Evolutionary conservation across 306 rosid species (phyloP).

Genomic region (Cicer chorassanicum): DNA sequence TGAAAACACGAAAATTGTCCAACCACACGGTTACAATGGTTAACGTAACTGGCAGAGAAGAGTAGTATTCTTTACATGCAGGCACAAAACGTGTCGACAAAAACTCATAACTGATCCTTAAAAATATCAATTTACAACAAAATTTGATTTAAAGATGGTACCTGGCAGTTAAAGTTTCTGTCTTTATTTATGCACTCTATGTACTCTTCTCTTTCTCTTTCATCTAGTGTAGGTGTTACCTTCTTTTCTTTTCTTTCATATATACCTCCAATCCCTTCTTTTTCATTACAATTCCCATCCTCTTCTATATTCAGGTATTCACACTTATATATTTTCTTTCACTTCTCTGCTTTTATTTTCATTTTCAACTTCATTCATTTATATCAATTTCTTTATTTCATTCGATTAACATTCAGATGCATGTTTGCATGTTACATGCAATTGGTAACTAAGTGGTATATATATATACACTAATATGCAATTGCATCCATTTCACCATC

Average conservation of each 20-base stretch:
- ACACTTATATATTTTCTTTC: background rate
- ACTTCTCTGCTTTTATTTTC: background rate
- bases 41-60: background rate
- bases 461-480: background rate
- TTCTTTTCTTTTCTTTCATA: conserved; percentile 7
- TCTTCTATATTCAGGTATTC: conserved; percentile 46
- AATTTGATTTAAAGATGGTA: conserved; percentile 26
- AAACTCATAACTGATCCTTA: background rate
- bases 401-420: conserved; percentile 16
- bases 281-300: conserved; percentile 23
- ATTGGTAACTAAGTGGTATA: background rate
- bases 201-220: conserved; percentile 3
- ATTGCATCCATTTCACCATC: conserved; percentile 8
- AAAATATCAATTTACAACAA: conserved; percentile 26
- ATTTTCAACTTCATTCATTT: conserved; percentile 17
- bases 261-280: background rate
- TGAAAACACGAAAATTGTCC: background rate
- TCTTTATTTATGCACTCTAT: conserved; percentile 21
- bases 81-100: conserved; percentile 50
- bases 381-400: background rate
- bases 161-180: conserved; percentile 49
- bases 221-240: conserved; percentile 19
- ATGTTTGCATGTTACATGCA: conserved; percentile 57
- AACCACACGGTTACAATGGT: conserved; percentile 21
- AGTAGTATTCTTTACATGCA: conserved; percentile 21